Evolutionary conservation across 2,329 filamentous ascomycete species (phyloP).

Genomic region (Aspergillus vadensis): DNA sequence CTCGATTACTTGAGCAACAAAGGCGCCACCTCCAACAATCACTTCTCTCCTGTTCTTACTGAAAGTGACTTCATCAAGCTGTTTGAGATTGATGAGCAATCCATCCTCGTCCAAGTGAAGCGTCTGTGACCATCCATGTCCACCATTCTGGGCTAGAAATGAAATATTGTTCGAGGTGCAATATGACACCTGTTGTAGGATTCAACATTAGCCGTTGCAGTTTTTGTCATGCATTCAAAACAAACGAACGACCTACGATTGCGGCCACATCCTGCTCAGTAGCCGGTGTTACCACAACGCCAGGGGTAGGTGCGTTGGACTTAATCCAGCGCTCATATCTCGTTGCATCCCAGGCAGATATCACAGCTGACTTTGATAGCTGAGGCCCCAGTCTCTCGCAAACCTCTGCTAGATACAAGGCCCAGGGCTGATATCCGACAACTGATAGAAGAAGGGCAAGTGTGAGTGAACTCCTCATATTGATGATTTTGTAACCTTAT

Average conservation of each 20-base stretch:
- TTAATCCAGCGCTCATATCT: constrained; percentile 5
- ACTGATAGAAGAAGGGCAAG: neutral
- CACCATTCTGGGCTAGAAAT: constrained; percentile 11
- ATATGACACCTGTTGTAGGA: neutral
- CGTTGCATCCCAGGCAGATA: neutral
- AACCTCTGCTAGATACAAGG: neutral
- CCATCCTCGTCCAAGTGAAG: neutral
- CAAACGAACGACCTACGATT: neutral
- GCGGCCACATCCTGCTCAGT: constrained; percentile 6
- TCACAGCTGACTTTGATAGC: constrained; percentile 1
- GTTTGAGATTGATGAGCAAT: constrained; percentile 1
- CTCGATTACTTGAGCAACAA: neutral
- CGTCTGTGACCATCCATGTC: constrained; percentile 1
- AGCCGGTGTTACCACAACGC: constrained; percentile 4
- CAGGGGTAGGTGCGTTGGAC: neutral
- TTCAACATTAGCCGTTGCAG: neutral
- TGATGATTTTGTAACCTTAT: too few species aligned
- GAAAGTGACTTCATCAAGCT: neutral
- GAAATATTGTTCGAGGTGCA: constrained; percentile 7
- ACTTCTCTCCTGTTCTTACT: neutral
- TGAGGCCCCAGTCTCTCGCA: constrained; percentile 1
- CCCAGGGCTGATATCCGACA: neutral
- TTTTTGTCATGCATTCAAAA: neutral
- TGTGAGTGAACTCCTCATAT: neutral
- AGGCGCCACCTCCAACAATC: constrained; percentile 1